Evolutionary conservation across 352 stramenopile species (phyloP).

Genomic region (Pythium rishiriense): DNA sequence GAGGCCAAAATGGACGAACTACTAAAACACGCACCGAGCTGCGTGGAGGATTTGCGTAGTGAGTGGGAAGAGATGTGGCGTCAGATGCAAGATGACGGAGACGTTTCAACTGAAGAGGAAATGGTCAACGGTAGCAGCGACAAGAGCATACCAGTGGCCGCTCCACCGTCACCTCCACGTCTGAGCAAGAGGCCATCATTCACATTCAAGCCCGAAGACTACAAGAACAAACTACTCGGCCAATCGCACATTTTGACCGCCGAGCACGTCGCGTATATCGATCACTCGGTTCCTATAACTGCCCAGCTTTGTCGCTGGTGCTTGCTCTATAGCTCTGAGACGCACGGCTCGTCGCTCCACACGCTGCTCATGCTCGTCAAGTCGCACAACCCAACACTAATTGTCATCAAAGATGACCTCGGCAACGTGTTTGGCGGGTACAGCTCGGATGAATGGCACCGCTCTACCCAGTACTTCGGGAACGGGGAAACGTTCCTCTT

Average conservation of each 20-base stretch:
- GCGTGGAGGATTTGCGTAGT: conserved; percentile 58
- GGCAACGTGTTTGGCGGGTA: conserved; percentile 85
- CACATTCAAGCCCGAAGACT: conserved; percentile 59
- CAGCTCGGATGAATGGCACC: conserved; percentile 76
- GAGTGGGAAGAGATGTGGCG: conserved; percentile 64
- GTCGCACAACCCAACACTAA: conserved; percentile 70
- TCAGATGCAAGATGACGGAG: conserved; percentile 37
- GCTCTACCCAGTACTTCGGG: conserved; percentile 85
- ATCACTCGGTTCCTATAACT: conserved; percentile 74
- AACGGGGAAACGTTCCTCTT: conserved; percentile 91
- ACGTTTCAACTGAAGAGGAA: conserved; percentile 36
- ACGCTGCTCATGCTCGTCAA: conserved; percentile 69
- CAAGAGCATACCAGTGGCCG: not conserved
- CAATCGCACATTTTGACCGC: conserved; percentile 69
- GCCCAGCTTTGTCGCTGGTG: conserved; percentile 82
- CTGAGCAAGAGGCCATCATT: conserved; percentile 55
- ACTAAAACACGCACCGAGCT: conserved; percentile 57
- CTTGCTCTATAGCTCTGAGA: conserved; percentile 77
- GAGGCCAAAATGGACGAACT: conserved; percentile 68
- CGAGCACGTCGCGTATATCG: conserved; percentile 70
- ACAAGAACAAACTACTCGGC: conserved; percentile 73
- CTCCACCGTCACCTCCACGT: conserved; percentile 38
- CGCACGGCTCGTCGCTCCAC: conserved; percentile 75
- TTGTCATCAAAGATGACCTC: conserved; percentile 79
- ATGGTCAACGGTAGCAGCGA: not conserved